phyloP scores from a whole-genome alignment of 305 asterid species.

The Fraxinus floribunda region DNA sequence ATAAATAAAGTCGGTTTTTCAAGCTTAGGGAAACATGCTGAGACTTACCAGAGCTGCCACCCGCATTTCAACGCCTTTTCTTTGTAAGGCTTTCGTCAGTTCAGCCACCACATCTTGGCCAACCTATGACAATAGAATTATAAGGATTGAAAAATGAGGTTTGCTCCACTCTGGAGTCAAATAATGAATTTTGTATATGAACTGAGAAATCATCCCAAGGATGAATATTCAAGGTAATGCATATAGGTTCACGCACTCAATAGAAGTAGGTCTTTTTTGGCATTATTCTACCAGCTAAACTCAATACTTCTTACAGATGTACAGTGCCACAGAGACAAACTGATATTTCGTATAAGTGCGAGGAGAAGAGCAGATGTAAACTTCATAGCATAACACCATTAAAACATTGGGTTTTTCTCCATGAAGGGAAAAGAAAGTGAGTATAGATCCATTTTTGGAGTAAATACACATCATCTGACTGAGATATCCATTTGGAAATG shows the following conservation, averaged over 20 bases:
- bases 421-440: neutral
- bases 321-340: neutral
- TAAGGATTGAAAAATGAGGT: conserved; percentile 1
- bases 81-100: conserved; percentile 69
- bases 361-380: neutral
- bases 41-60: conserved; percentile 80
- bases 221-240: neutral
- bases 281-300: neutral
- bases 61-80: conserved; percentile 75
- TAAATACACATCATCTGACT: neutral
- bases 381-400: neutral
- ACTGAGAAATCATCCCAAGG: neutral
- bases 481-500: neutral
- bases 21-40: neutral
- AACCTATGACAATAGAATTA: conserved; percentile 47
- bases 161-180: neutral
- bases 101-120: conserved; percentile 86
- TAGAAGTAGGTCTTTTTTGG: neutral
- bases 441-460: neutral
- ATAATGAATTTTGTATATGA: neutral
- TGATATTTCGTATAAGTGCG: neutral
- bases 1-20: neutral
- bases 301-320: neutral
- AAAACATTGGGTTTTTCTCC: neutral
- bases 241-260: neutral